Evolutionary conservation across 106 monocot genomes (phyloP).

Genomic region (Ottelia alismoides): DNA sequence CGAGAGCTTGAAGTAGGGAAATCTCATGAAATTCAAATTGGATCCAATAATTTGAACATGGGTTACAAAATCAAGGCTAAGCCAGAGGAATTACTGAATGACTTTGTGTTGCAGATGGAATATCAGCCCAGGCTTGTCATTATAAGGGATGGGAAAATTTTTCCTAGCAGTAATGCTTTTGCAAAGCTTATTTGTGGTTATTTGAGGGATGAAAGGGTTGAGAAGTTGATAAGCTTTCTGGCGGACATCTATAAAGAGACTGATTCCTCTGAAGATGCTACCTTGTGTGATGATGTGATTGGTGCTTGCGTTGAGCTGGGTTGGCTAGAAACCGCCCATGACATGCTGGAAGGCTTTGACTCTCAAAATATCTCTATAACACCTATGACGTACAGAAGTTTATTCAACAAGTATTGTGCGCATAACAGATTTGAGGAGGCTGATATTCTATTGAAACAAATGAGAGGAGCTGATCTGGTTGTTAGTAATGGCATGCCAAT

Average conservation of each 20-base stretch:
- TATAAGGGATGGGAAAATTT: conserved; percentile 38
- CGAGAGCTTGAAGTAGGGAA: too few relatives aligned
- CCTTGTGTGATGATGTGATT: conserved; percentile 34
- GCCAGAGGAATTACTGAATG: conserved; percentile 13
- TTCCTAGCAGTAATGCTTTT: conserved; percentile 52
- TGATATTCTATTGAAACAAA: conserved; percentile 36
- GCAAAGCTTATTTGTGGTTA: conserved; percentile 57
- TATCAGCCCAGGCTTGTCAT: conserved; percentile 21
- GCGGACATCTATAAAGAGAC: conserved; percentile 24
- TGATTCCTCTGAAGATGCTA: conserved; percentile 7
- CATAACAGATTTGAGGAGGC: conserved; percentile 32
- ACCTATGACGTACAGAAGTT: conserved; percentile 24
- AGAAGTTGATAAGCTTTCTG: conserved; percentile 43
- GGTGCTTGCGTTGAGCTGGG: conserved; percentile 57
- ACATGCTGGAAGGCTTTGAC: conserved; percentile 78
- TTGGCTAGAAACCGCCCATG: conserved; percentile 78
- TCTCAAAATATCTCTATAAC: conserved; percentile 24
- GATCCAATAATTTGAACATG: conserved; percentile 55
- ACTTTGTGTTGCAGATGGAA: conserved; percentile 28
- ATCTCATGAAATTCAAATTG: conserved; percentile 60
- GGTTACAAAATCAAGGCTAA: conserved; percentile 41
- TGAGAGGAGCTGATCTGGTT: conserved; percentile 28
- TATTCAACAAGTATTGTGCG: conserved; percentile 41
- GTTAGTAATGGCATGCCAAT: too few relatives aligned
- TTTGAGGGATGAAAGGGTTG: conserved; percentile 38